Percentiles rank a stretch among this genome's conserved stretches.
Evolutionary conservation across 108 stramenopile genomes (phyloP).

Genomic region (Skeletonema tropicum): DNA sequence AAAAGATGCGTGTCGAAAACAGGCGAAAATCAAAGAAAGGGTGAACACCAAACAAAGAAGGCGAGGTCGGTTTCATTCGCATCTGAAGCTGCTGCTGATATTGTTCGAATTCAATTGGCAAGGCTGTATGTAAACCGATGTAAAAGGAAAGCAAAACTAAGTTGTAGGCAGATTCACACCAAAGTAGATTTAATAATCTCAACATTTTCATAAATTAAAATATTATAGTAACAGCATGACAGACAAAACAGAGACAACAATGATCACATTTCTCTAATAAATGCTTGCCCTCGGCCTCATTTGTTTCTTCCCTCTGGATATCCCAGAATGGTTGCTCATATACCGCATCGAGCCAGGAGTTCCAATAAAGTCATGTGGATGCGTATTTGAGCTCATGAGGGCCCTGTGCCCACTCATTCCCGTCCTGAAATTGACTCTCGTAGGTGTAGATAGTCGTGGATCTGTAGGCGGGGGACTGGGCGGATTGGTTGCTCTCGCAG

Average conservation of each 20-base stretch:
- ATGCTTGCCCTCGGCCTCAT: conserved; percentile 34
- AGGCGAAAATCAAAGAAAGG: too few species aligned
- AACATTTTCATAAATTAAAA: background rate
- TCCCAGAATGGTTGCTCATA: conserved; percentile 71
- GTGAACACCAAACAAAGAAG: too few species aligned
- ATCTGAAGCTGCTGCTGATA: too few species aligned
- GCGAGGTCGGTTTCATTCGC: too few species aligned
- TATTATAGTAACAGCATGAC: background rate
- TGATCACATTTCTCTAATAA: conserved; percentile 15
- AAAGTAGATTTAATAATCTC: too few species aligned
- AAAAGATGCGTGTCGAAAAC: too few species aligned
- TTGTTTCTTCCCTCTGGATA: conserved; percentile 53
- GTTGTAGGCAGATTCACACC: too few species aligned
- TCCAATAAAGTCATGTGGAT: conserved; percentile 65
- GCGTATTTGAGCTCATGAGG: conserved; percentile 58
- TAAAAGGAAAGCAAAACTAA: too few species aligned
- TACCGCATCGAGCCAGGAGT: conserved; percentile 41
- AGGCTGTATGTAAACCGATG: too few species aligned
- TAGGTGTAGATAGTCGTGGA: conserved; percentile 42
- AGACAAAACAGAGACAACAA: too few species aligned
- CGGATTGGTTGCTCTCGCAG: conserved; percentile 32
- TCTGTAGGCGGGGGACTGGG: conserved; percentile 55
- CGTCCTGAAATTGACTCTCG: conserved; percentile 72
- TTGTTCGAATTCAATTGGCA: too few species aligned
- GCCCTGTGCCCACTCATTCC: conserved; percentile 79